phyloP scores from a whole-genome alignment of 1,284 basidiomycete species.

The Retiboletus fuscus region DNA sequence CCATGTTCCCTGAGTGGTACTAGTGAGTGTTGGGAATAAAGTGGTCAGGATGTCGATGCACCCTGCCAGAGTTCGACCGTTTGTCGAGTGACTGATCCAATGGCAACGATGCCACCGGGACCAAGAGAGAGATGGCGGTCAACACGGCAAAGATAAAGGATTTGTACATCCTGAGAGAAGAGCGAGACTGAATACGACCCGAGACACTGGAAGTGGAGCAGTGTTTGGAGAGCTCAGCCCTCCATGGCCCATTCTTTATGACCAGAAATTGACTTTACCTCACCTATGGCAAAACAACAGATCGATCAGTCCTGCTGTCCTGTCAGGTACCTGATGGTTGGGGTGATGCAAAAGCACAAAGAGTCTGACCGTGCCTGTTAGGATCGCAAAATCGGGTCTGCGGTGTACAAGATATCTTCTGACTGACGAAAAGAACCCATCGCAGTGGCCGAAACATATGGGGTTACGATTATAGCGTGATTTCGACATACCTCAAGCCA shows the following conservation, averaged over 20 bases:
- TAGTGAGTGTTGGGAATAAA: no score
- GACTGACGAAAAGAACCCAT: background rate
- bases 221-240: no score
- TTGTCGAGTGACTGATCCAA: no score
- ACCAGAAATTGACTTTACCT: no score
- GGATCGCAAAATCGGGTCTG: constrained; percentile 8
- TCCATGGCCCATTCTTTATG: no score
- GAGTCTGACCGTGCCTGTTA: background rate
- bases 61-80: constrained; percentile 55
- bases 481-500: background rate
- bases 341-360: background rate
- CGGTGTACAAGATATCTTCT: background rate
- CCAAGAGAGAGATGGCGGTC: constrained; percentile 54
- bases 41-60: constrained; percentile 43
- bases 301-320: no score
- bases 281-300: no score
- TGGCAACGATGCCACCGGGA: constrained; percentile 55
- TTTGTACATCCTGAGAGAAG: constrained; percentile 50
- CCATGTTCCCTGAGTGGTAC: constrained; percentile 48
- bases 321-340: background rate
- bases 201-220: no score
- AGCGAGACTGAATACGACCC: no score
- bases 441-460: constrained; percentile 5
- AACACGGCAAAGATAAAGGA: constrained; percentile 56
- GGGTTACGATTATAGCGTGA: background rate